These are phyloP conservation scores for Aspergillus tanneri DNA, from an alignment of 2,329 filamentous ascomycete genomes.

Conservation along the genomic window DNA sequence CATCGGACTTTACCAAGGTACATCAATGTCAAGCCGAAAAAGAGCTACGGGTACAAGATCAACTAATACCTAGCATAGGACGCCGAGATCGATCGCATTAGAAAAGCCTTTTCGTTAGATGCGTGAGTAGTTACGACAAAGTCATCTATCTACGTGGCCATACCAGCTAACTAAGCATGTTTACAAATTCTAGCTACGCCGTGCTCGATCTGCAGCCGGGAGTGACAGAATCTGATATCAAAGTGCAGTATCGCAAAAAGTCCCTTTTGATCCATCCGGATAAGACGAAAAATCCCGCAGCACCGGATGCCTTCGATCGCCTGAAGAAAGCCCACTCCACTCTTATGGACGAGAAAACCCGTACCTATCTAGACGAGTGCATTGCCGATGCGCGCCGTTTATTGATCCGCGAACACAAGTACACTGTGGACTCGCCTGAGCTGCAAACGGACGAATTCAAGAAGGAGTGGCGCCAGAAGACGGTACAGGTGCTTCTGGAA, in stretches of 20 bases:
- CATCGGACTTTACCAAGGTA: conserved; percentile 89
- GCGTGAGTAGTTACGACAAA: conserved; percentile 49
- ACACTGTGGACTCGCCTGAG: conserved; percentile 84
- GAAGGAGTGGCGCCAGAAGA: conserved; percentile 84
- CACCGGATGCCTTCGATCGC: conserved; percentile 93
- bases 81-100: conserved; percentile 91
- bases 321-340: conserved; percentile 91
- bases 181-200: conserved; percentile 63
- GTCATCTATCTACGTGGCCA: not conserved
- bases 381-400: conserved; percentile 96
- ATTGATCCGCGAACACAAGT: conserved; percentile 89
- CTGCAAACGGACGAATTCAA: conserved; percentile 77
- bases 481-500: conserved; percentile 84
- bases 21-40: conserved; percentile 13
- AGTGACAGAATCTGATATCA: conserved; percentile 94
- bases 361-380: conserved; percentile 82
- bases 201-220: conserved; percentile 94
- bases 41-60: conserved; percentile 2
- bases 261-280: conserved; percentile 99
- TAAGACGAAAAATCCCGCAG: conserved; percentile 87
- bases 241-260: conserved; percentile 88
- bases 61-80: conserved; percentile 58
- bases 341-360: conserved; percentile 91
- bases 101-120: conserved; percentile 81
- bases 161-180: not conserved